Evolutionary conservation across 192 early-diverging fungal genomes (phyloP), one percentile per base, ranked within the genome.

Genomic region (Entomortierella beljakovae): DNA sequence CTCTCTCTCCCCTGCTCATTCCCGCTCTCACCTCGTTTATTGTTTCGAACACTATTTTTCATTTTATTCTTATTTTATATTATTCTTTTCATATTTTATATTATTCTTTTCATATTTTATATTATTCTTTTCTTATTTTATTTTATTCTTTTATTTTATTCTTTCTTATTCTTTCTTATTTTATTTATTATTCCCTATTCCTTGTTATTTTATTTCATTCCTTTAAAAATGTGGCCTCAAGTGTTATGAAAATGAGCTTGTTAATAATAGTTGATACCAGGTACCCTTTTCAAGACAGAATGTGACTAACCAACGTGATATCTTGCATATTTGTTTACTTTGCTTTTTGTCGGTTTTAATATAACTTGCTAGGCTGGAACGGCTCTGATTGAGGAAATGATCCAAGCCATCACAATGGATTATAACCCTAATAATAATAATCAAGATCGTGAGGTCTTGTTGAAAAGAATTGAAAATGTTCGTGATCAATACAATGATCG

Each of bases 331-430:
- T 50, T 15, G 6, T 50, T 25, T 15, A 22, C n/a, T 50, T 18
- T 25, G 7, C 6, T 50, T 25, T 10, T 50, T 50, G 7, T 50
- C n/a, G 16, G 49, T 50, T 50, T 50, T 50, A 18, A 43, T 50
- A 10, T 23, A 31, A 38, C 29, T n/a, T 37, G 7, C 23, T 57
- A 72, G 70, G 57, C 54, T 28, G 70, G 70, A 3, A 56, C 52
- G 33, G 56, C 61, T 18, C 11, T 72, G 29, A 64, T 64, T 13
- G 70, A 72, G 23, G 61, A 72, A 26, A 72, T 72, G 61, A 72
- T 72, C 29, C 61, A 72, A 16, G 62, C 53, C 4, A 72, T 72
- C 28, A 28, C 61, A 1, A 35, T 40, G 29, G 70, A 55, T 26
- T 51, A 52, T n/a, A 46, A 40, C 6, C 11, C 20, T 9, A 18